Base-by-base conservation (phyloP, 768 basidiomycete species). In the Imleria badia region DNA sequence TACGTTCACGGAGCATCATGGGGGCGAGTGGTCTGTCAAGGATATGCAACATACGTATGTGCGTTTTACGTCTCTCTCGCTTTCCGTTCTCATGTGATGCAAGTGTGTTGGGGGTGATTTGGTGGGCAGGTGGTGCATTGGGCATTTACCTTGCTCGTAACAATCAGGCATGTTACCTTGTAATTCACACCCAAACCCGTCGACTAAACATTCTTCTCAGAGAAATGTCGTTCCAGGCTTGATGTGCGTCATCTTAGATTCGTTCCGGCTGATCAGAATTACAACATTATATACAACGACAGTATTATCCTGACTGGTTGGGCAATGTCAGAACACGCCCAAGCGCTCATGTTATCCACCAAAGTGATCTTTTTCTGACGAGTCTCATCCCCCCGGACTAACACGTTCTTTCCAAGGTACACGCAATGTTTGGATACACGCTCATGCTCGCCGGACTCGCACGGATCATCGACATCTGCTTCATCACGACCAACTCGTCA, bases 41-140 rank as follows among this genome's bases (percentile, higher is more conserved):
- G 94, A 96, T 69, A 89, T 94, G 90, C 93, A 95, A 63, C 94
- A 96, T 70, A 93, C 91, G 85, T 91, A 65, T 59, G 88, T 77
- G 12, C 40, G 29, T 44, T 55, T 39, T 14, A n/a, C 39, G 11
- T 54, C 12, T 45, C 20, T 26, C 11, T 35, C 20, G 41, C 7
- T 22, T n/a, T 17, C 23, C 52, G 12, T 34, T 35, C 58, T 58
- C 41, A 58, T 49, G 14, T 15, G 48, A 35, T 45, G 5, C 10
- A 36, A 91, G 88, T 3, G 82, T 88, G 47, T 73, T 93, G 43
- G 68, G 68, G 15, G 19, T 69, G 3, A n/a, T 71, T 12, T 69
- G 93, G 95, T 95, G 92, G 92, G 80, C 88, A 15, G 95, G 95
- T 50, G 95, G 95, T 19, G 75, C 85, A n/a, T 75, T 98, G 6